Base-by-base conservation (phyloP, 371 early-diverging fungal genomes). In the Mortierella sp. region DNA sequence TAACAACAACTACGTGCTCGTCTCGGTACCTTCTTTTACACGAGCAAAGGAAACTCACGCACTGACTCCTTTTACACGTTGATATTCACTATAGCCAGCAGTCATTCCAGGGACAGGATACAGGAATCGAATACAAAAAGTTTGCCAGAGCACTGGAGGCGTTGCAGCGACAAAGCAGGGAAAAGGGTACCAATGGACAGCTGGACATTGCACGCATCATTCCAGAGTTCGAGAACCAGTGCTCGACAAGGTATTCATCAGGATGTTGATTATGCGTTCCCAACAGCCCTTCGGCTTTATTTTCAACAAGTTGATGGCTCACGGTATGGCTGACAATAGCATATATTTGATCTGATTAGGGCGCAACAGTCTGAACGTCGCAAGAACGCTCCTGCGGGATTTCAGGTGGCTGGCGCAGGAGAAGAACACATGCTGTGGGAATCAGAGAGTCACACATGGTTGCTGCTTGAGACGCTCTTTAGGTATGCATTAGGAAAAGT, bases 371-470 rank as follows among this genome's bases (percentile, higher is more conserved):
- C 73, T 22, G 77, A 80, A 34, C 55, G 47, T 44, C 76, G 81
- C 29, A 73, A 70, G 67, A 74, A 72, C n/a, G 73, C 81, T 5
- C 77, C 71, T 34, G 76, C 73, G 47, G 73, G 64, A 41, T 78
- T 74, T 24, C 50, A 63, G 29, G 34, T 73, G 63, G 69, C 72
- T n/a, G 74, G 69, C 5, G 34, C 69, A 26, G 48, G 34, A 39
- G 72, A 78, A 34, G 83, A 83, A 31, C 63, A 78, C 73, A 75
- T 69, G 40, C 64, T 78, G 31, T 83, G 84, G 84, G 70, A 75
- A 47, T 68, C 79, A 0, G 84, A 83, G 52, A 65, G 79, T n/a
- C 72, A 76, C 14, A 83, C 84, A 22, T 83, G 79, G 79, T 31
- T 83, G 13, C 76, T 83, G 31, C 70, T 83, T 1, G 41, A 67